Base-by-base conservation (phyloP, 2,329 filamentous ascomycete species). In the Diplodia seriata region DNA sequence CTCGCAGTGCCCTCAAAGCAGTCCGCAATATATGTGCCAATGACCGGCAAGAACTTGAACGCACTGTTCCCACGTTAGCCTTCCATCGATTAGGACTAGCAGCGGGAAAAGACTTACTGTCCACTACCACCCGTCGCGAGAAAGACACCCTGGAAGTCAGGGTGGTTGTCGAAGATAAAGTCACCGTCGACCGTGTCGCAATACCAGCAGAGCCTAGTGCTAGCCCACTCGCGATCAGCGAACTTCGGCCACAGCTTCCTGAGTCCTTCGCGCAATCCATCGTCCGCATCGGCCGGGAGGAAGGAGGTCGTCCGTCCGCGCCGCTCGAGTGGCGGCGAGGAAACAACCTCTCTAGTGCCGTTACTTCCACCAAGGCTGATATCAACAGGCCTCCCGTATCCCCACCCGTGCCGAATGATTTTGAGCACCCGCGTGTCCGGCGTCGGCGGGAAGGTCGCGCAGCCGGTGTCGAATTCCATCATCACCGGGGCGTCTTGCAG, bases 141-240 rank as follows among this genome's bases (percentile, higher is more conserved):
- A 72, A 90, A 90, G 4, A 90, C 77, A 15, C 84, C 83, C 68
- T 82, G 75, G 77, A 86, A 86, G 18, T 82, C 78, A 0, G 90
- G 90, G 73, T 92, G 90, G 76, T 89, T 88, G 73, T 89, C 86
- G 69, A 92, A 83, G 66, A 93, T 83, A 80, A 91, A 93, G 74
- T 93, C 88, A 26, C 87, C 90, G 20, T 86, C 87, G 8, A 87
- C 84, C 72, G 90, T 93, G 79, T 93, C 90, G 5, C 87, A 88
- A 76, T 93, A 93, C 90, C 90, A 93, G 80, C 90, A 93, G 65
- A 92, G 79, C 29, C 89, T 83, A 1, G 87, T 90, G 65, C 82
- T 81, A 68, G 80, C 79, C 80, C 91, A 92, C 1, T 87, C 85
- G 31, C 90, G 82, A 29, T 84, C 81, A 61, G 82, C 83, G 20